phyloP scores from a whole-genome alignment of 257 asterid genomes.

The Fraxinus cuspidata region DNA sequence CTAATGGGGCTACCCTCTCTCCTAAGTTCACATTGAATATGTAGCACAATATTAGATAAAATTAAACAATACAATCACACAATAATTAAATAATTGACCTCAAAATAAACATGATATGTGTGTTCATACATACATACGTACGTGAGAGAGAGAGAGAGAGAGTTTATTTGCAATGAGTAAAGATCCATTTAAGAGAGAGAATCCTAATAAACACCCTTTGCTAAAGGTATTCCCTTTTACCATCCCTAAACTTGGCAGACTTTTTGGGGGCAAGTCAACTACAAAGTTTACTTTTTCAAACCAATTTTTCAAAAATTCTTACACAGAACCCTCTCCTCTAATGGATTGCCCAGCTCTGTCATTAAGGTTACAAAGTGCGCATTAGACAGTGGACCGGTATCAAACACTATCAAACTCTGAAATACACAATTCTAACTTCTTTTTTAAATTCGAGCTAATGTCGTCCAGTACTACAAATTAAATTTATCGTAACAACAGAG shows the following conservation, averaged over 20 bases:
- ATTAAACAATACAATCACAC: neutral
- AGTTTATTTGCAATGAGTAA: conserved; percentile 16
- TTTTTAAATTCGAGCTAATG: too few species aligned
- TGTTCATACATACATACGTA: too few species aligned
- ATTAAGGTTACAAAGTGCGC: too few species aligned
- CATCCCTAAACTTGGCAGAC: conserved; percentile 35
- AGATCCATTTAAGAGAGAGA: conserved; percentile 27
- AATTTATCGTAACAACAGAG: neutral
- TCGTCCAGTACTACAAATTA: neutral
- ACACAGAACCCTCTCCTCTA: neutral
- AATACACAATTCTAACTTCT: neutral
- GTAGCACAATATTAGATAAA: neutral
- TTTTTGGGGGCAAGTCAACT: conserved; percentile 48
- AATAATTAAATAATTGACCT: too few species aligned
- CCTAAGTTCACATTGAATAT: neutral
- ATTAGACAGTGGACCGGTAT: too few species aligned
- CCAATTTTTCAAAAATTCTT: conserved; percentile 13
- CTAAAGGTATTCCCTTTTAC: conserved; percentile 39
- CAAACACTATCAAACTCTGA: too few species aligned
- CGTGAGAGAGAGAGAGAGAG: neutral
- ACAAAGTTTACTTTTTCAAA: conserved; percentile 30
- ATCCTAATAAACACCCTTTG: neutral
- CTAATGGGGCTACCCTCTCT: conserved; percentile 29
- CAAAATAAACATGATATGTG: too few species aligned
- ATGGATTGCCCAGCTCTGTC: neutral